These are phyloP conservation scores for Suaeda aralocaspica DNA, from an alignment of 148 eudicot species.

Conservation along the genomic window DNA sequence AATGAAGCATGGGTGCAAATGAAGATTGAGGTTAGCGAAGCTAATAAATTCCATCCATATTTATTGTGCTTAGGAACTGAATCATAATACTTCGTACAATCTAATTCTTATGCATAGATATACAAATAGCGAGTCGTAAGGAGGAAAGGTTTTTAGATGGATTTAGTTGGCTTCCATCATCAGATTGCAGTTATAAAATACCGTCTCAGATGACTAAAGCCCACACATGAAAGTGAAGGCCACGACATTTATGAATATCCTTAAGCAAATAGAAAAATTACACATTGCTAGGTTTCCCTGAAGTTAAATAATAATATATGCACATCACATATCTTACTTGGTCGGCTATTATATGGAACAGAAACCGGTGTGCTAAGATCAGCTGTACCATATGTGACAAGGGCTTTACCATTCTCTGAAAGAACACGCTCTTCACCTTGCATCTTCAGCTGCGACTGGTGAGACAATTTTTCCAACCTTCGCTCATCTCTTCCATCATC, in stretches of 20 bases:
- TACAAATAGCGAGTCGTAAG: background rate
- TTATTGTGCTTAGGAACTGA: background rate
- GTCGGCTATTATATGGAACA: slow-evolving; percentile 35
- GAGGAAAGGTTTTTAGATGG: background rate
- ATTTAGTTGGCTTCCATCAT: background rate
- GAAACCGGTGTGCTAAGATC: slow-evolving; percentile 36
- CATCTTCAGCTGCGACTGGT: slow-evolving; percentile 74
- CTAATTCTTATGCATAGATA: too few species aligned
- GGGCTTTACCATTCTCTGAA: slow-evolving; percentile 33
- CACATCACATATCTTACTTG: slow-evolving; percentile 32
- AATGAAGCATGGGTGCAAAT: too few species aligned
- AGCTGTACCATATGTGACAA: slow-evolving; percentile 34
- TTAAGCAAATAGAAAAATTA: background rate
- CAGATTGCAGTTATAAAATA: background rate
- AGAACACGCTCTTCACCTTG: slow-evolving; percentile 62
- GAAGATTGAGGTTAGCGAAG: background rate
- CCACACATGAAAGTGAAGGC: background rate
- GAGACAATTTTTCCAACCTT: slow-evolving; percentile 73
- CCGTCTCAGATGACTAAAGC: slow-evolving; percentile 3
- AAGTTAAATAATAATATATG: background rate
- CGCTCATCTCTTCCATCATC: slow-evolving; percentile 57
- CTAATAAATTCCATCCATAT: background rate
- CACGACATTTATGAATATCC: background rate
- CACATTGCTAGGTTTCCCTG: background rate
- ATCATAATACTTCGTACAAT: too few species aligned